These are phyloP conservation scores for Barbatosphaeria neglecta DNA, from an alignment of 495 filamentous ascomycete genomes.

Conservation along the genomic window DNA sequence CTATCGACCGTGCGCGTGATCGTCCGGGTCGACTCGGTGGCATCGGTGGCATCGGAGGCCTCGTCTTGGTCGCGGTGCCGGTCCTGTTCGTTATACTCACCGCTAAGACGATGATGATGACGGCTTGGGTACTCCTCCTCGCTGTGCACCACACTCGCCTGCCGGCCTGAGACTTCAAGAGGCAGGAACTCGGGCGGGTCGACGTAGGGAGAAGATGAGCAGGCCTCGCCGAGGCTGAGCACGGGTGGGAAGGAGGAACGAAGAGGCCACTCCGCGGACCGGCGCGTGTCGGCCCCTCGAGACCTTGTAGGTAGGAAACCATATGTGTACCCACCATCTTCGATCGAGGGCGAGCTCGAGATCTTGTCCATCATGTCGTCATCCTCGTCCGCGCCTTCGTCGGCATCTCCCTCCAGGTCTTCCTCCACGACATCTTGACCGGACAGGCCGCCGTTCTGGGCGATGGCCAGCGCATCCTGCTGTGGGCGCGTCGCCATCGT, in stretches of 20 bases:
- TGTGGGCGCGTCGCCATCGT: conserved; percentile 27
- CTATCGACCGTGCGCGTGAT: conserved; percentile 1
- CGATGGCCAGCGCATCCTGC: conserved; percentile 41
- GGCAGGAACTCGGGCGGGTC: conserved; percentile 36
- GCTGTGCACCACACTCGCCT: conserved; percentile 25
- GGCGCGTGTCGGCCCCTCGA: conserved; percentile 26
- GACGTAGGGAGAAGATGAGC: conserved; percentile 44
- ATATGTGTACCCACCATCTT: conserved; percentile 72
- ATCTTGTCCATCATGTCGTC: conserved; percentile 95
- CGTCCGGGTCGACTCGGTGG: conserved; percentile 16
- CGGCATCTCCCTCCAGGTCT: conserved; percentile 54
- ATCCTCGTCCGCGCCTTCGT: conserved; percentile 60
- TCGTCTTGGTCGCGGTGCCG: no score
- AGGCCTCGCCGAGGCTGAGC: conserved; percentile 17
- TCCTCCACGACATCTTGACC: conserved; percentile 53
- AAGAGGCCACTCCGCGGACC: conserved; percentile 14
- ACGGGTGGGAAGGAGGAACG: conserved; percentile 12
- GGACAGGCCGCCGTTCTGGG: conserved; percentile 40
- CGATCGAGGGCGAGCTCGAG: conserved; percentile 94
- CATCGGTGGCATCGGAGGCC: conserved; percentile 7
- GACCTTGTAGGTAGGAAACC: conserved; percentile 22
- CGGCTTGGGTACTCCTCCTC: conserved; percentile 16
- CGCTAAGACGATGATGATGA: conserved; percentile 52
- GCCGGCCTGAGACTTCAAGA: conserved; percentile 18
- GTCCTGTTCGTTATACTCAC: conserved; percentile 41